Evolutionary conservation across 2,329 filamentous ascomycete genomes (phyloP).

Genomic region (Fusarium phyllophilum): DNA sequence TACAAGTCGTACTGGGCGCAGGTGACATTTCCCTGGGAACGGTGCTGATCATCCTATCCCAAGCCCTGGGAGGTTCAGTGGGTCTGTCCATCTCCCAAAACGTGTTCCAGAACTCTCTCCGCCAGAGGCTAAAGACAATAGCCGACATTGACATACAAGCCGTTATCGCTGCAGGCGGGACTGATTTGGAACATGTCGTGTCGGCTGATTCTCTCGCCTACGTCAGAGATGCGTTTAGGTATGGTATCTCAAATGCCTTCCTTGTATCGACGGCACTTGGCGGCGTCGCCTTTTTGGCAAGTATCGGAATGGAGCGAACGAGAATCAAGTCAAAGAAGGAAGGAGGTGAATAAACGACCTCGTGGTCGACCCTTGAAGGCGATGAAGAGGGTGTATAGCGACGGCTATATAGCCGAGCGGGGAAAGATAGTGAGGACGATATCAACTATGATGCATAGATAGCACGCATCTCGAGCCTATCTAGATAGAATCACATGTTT

Average conservation of each 20-base stretch:
- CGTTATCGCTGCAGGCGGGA: constrained; percentile 27
- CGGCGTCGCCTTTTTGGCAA: constrained; percentile 28
- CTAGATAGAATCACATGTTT: not conserved
- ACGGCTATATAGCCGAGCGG: constrained; percentile 1
- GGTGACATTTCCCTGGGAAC: constrained; percentile 57
- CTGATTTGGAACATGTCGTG: constrained; percentile 24
- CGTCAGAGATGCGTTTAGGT: constrained; percentile 29
- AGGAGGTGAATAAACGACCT: not conserved
- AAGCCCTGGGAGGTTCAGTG: constrained; percentile 54
- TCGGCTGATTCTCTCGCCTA: not conserved
- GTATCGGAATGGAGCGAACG: constrained; percentile 32
- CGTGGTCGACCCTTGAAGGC: not conserved
- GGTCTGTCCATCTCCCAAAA: constrained; percentile 36
- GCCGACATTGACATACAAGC: constrained; percentile 5
- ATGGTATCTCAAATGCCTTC: constrained; percentile 28
- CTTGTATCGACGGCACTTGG: constrained; percentile 35
- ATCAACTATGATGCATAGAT: not conserved
- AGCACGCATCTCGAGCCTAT: not conserved
- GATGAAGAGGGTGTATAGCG: not conserved
- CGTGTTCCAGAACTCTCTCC: constrained; percentile 30
- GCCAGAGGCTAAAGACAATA: constrained; percentile 7
- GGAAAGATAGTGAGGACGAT: not conserved
- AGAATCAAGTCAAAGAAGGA: constrained; percentile 24
- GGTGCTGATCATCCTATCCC: constrained; percentile 56
- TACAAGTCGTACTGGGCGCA: constrained; percentile 53